phyloP scores from a whole-genome alignment of 345 rosid species.

The Anacardium occidentale region DNA sequence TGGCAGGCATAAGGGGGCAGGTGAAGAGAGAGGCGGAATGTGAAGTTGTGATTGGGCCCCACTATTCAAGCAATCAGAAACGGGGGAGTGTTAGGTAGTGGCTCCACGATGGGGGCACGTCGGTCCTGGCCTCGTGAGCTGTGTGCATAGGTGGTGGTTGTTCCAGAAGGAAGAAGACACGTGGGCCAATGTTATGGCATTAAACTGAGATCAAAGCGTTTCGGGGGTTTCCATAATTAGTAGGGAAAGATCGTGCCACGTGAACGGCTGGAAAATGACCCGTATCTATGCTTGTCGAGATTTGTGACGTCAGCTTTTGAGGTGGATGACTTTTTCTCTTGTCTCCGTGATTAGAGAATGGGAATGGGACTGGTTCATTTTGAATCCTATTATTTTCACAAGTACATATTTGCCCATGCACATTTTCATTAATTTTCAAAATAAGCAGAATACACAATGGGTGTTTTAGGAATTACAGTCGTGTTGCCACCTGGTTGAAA shows the following conservation, averaged over 20 bases:
- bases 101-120: constrained; percentile 28
- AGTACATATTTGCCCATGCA: constrained; percentile 8
- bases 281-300: constrained; percentile 11
- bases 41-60: constrained; percentile 28
- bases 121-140: constrained; percentile 19
- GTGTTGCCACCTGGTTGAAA: neutral
- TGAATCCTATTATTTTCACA: too few species aligned
- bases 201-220: neutral
- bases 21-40: neutral
- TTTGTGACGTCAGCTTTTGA: constrained; percentile 4
- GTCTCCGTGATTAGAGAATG: constrained; percentile 26
- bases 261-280: constrained; percentile 33
- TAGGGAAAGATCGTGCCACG: constrained; percentile 22
- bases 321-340: constrained; percentile 2
- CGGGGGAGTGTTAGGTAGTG: constrained; percentile 23
- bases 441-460: neutral
- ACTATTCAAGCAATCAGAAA: constrained; percentile 6
- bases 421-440: neutral
- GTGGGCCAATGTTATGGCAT: constrained; percentile 26
- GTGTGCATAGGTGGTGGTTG: neutral
- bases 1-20: constrained; percentile 22
- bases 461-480: neutral
- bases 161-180: constrained; percentile 38
- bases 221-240: constrained; percentile 23
- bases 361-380: constrained; percentile 3